phyloP scores from a whole-genome alignment of 2,329 filamentous ascomycete species.

The Pezicula rhizophila region DNA sequence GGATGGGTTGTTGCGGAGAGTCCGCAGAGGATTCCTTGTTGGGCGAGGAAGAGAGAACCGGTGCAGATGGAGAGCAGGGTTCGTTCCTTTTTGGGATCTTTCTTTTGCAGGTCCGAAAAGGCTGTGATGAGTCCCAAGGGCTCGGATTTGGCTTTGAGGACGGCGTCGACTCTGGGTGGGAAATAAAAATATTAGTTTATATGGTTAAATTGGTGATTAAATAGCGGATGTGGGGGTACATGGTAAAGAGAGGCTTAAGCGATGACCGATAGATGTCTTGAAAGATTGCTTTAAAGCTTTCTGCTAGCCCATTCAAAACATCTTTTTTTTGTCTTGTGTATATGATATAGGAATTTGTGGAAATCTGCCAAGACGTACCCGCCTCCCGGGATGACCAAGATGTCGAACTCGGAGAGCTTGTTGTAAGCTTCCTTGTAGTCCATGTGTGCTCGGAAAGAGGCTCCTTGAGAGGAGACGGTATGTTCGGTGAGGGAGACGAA shows the following conservation, averaged over 20 bases:
- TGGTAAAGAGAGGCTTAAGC: no score
- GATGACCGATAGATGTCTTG: no score
- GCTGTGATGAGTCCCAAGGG: slow-evolving; percentile 68
- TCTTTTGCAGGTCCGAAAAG: slow-evolving; percentile 74
- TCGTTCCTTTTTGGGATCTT: slow-evolving; percentile 72
- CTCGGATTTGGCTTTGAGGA: slow-evolving; percentile 63
- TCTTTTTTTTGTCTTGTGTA: no score
- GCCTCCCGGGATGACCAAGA: slow-evolving; percentile 73
- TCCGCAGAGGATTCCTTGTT: slow-evolving; percentile 71
- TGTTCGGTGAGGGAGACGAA: slow-evolving; percentile 41
- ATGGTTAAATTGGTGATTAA: no score
- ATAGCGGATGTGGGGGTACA: no score
- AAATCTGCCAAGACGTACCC: no score
- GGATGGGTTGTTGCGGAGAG: slow-evolving; percentile 78
- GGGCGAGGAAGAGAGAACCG: slow-evolving; percentile 69
- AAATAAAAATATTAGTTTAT: no score
- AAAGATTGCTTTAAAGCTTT: no score
- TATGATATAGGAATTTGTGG: no score
- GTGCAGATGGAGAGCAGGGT: slow-evolving; percentile 77
- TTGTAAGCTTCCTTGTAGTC: slow-evolving; percentile 74
- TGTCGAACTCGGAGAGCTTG: slow-evolving; percentile 53
- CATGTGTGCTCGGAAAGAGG: slow-evolving; percentile 68
- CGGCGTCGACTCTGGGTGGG: slow-evolving; percentile 36
- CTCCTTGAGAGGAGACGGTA: slow-evolving; percentile 54
- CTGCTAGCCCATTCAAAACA: no score